phyloP scores from a whole-genome alignment of 2,329 filamentous ascomycete genomes.

The Epichloe elymi region DNA sequence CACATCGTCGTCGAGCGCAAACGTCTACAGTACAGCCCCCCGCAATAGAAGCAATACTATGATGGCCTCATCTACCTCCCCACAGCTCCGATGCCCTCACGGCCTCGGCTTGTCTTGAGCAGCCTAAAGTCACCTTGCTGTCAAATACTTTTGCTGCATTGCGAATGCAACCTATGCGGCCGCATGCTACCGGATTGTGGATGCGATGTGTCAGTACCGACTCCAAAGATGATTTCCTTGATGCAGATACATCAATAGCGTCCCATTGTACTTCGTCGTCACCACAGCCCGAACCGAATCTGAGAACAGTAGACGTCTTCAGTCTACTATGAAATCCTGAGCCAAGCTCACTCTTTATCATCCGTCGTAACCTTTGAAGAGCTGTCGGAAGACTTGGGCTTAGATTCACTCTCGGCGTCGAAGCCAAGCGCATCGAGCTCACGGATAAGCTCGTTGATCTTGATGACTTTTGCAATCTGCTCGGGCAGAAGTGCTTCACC shows the following conservation, averaged over 20 bases:
- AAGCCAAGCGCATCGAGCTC: slow-evolving; percentile 80
- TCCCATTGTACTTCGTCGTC: background rate
- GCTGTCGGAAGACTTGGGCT: slow-evolving; percentile 12
- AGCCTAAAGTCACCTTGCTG: background rate
- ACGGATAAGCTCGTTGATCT: slow-evolving; percentile 84
- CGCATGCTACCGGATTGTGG: background rate
- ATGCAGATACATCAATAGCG: background rate
- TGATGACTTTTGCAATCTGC: slow-evolving; percentile 94
- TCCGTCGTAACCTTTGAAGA: background rate
- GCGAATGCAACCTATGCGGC: background rate
- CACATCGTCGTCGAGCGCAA: background rate
- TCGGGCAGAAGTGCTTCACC: slow-evolving; percentile 78
- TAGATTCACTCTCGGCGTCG: slow-evolving; percentile 58
- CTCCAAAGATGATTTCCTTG: background rate
- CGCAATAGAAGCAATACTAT: background rate
- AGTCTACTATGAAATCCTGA: background rate
- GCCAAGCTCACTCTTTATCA: background rate
- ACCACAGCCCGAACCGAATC: background rate
- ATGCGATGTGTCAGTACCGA: background rate
- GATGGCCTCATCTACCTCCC: background rate
- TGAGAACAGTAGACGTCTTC: background rate
- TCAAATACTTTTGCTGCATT: background rate
- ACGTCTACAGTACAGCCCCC: background rate
- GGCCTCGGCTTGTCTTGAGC: background rate
- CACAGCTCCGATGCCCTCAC: background rate